Evolutionary conservation across 208 protist genomes (phyloP).

Genomic region (Herpetomonas samuelpessoai): DNA sequence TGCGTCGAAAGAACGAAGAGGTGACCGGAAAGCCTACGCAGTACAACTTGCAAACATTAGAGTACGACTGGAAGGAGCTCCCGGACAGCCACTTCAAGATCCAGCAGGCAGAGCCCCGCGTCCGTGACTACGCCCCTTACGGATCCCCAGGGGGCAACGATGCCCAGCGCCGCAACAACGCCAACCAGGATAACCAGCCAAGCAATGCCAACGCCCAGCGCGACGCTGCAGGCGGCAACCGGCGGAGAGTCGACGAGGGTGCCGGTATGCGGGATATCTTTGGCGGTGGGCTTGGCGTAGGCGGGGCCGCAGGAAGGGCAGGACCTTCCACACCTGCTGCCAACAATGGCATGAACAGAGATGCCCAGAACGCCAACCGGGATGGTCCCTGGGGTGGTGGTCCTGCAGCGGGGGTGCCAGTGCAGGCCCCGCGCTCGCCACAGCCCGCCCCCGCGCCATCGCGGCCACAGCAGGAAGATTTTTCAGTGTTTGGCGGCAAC

Average conservation of each 20-base stretch:
- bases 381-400: no score
- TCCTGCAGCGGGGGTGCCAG: no score
- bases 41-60: constrained; percentile 70
- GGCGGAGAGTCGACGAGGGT: neutral
- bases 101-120: constrained; percentile 10
- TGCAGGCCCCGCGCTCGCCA: neutral
- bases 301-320: no score
- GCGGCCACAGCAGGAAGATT: neutral
- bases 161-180: neutral
- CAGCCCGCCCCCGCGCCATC: neutral
- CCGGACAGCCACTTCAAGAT: constrained; percentile 49
- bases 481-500: no score
- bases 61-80: constrained; percentile 75
- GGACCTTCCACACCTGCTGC: no score
- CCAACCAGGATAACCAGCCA: no score
- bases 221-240: neutral
- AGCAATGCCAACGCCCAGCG: neutral
- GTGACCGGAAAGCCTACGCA: constrained; percentile 78
- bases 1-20: constrained; percentile 44
- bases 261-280: neutral
- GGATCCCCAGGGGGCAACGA: neutral
- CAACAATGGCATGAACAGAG: no score
- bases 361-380: no score
- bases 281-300: neutral
- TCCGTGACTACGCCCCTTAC: constrained; percentile 17